phyloP scores from a whole-genome alignment of 1,284 basidiomycete species.

The Gomphus bonarii region DNA sequence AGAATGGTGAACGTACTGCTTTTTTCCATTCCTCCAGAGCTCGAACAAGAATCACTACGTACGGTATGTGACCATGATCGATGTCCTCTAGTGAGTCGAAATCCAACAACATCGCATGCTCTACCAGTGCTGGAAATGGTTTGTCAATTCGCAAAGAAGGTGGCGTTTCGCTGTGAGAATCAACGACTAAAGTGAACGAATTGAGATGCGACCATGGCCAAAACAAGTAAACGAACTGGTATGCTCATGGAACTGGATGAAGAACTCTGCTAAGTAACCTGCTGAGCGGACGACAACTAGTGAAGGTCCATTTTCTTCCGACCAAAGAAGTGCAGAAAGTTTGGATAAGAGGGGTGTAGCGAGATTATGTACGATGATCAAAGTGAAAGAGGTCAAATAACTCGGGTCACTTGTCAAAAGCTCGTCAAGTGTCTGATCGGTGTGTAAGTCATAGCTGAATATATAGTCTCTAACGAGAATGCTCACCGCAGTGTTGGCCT shows the following conservation, averaged over 20 bases:
- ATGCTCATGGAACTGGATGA: conserved; percentile 81
- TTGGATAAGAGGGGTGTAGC: conserved; percentile 41
- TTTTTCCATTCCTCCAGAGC: conserved; percentile 75
- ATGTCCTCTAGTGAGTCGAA: conserved; percentile 72
- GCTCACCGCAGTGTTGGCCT: conserved; percentile 47
- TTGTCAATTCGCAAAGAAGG: conserved; percentile 84
- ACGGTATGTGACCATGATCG: conserved; percentile 82
- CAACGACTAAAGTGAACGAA: conserved; percentile 55
- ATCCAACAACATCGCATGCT: conserved; percentile 65
- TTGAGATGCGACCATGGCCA: conserved; percentile 1
- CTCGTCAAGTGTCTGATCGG: conserved; percentile 34
- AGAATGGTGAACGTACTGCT: conserved; percentile 32
- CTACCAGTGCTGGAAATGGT: conserved; percentile 75
- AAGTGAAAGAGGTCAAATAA: conserved; percentile 50
- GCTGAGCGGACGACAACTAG: conserved; percentile 73
- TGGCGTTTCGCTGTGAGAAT: conserved; percentile 81
- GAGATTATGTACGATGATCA: conserved; percentile 83
- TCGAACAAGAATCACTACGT: conserved; percentile 77
- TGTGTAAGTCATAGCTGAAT: not conserved
- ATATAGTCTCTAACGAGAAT: not conserved
- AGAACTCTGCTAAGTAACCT: conserved; percentile 84
- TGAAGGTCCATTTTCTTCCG: conserved; percentile 43
- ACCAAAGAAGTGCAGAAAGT: conserved; percentile 63
- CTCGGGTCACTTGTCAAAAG: conserved; percentile 45
- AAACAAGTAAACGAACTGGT: conserved; percentile 30